Base-by-base conservation (phyloP, 345 rosid genomes). In the Cardiospermum halicacabum region DNA sequence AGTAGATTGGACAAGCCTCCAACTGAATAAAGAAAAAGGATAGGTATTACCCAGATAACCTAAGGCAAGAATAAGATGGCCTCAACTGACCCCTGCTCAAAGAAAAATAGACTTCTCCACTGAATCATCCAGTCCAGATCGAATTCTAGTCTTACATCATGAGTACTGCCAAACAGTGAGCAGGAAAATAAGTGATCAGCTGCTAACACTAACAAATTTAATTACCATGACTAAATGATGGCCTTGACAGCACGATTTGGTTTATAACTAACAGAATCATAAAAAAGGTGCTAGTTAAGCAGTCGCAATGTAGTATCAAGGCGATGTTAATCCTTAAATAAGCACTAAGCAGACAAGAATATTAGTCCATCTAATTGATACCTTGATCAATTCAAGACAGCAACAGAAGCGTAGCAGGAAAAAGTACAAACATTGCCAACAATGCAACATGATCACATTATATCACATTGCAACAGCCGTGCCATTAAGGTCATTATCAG, bases 101-200 rank as follows among this genome's bases (percentile, higher is more conserved):
- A 51, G 19, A 31, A 49, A 13, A n/a, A 47, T 16, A 50, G 54
- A 55, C 40, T 62, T 56, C 53, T 34, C 36, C 40, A 11, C 16
- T 31, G 51, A 31, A 4, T 12, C 5, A n/a, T n/a, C 26, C 6
- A 0, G 18, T 31, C 27, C 32, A 16, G 57, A n/a, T n/a, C n/a
- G n/a, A n/a, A n/a, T n/a, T 37, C 50, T 45, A 39, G 22, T 45
- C 69, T 55, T 55, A 25, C 48, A 47, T 27, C 63, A 37, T 18
- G 62, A 11, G 72, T 62, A 62, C 30, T 27, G 39, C 18, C 56
- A 47, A 34, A 56, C 2, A 47, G 32, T 28, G 40, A 56, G 12
- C 18, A 6, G 16, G 16, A 55, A 10, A 55, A 28, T 28, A 45
- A 28, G 11, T 18, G 11, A 27, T 65, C 53, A 42, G 54, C 53